phyloP scores from a whole-genome alignment of 192 early-diverging fungal species.

The Backusella westeae region DNA sequence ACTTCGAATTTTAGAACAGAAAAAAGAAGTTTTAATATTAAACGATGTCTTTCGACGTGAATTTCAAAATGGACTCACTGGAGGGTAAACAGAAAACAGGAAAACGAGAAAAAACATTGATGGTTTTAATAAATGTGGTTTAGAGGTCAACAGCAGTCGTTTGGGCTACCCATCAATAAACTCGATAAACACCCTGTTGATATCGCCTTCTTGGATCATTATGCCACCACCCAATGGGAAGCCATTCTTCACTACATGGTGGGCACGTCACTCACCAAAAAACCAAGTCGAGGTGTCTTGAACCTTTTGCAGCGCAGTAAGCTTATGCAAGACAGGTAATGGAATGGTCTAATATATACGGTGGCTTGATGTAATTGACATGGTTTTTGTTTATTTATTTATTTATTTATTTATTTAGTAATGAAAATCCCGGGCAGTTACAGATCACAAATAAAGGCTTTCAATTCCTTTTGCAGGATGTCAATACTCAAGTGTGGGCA shows the following conservation, averaged over 20 bases:
- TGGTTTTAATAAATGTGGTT: neutral
- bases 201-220: slow-evolving; percentile 69
- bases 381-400: slow-evolving; percentile 9
- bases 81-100: slow-evolving; percentile 45
- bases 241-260: slow-evolving; percentile 93
- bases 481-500: slow-evolving; percentile 94
- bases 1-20: slow-evolving; percentile 67
- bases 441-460: slow-evolving; percentile 95
- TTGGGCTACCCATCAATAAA: slow-evolving; percentile 71
- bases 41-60: slow-evolving; percentile 66
- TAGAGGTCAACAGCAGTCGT: slow-evolving; percentile 83
- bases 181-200: slow-evolving; percentile 65
- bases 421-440: slow-evolving; percentile 36
- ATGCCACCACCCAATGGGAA: slow-evolving; percentile 88
- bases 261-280: slow-evolving; percentile 65
- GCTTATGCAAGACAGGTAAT: slow-evolving; percentile 64
- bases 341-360: neutral
- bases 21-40: slow-evolving; percentile 51
- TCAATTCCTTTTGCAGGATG: slow-evolving; percentile 94
- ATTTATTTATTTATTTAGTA: slow-evolving; percentile 2
- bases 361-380: neutral
- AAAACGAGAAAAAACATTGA: neutral
- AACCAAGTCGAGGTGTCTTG: slow-evolving; percentile 67
- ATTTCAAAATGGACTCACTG: slow-evolving; percentile 70
- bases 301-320: slow-evolving; percentile 72